These are phyloP conservation scores for Russula virescens DNA, from an alignment of 768 basidiomycete species.

Conservation along the genomic window DNA sequence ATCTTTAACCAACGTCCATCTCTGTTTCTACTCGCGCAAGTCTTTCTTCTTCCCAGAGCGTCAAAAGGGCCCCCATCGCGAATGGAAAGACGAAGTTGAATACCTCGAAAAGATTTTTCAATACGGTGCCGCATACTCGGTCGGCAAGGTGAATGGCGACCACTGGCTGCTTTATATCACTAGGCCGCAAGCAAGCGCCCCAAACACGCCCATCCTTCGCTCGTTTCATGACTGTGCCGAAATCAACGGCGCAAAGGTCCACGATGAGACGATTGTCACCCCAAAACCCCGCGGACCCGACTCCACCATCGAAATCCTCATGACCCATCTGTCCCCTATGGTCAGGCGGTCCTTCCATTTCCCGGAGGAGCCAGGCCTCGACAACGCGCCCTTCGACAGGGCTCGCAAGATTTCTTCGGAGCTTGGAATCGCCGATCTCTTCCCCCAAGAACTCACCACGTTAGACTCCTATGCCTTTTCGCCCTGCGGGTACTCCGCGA, in stretches of 20 bases:
- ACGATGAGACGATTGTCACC: conserved; percentile 21
- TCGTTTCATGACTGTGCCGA: conserved; percentile 19
- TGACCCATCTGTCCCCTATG: conserved; percentile 78
- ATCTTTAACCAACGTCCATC: conserved; percentile 63
- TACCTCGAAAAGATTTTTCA: conserved; percentile 88
- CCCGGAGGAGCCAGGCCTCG: conserved; percentile 26
- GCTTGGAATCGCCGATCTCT: conserved; percentile 77
- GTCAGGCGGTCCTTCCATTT: conserved; percentile 79
- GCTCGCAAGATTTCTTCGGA: conserved; percentile 57
- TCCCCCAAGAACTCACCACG: conserved; percentile 70
- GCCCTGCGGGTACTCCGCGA: conserved; percentile 95
- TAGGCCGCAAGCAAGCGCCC: conserved; percentile 40
- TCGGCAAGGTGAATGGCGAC: conserved; percentile 96
- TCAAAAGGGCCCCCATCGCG: conserved; percentile 85
- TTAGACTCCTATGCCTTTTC: conserved; percentile 91
- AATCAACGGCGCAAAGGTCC: conserved; percentile 6
- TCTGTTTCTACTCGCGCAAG: conserved; percentile 97
- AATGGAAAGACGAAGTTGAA: conserved; percentile 90
- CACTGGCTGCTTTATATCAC: conserved; percentile 98
- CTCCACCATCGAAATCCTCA: conserved; percentile 96
- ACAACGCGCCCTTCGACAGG: conserved; percentile 41
- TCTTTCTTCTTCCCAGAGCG: conserved; percentile 99
- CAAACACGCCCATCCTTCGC: conserved; percentile 17
- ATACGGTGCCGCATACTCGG: conserved; percentile 88
- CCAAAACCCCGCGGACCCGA: conserved; percentile 43